These are phyloP conservation scores for Penicillium argentinense DNA, from an alignment of 495 filamentous ascomycete species.

Conservation along the genomic window DNA sequence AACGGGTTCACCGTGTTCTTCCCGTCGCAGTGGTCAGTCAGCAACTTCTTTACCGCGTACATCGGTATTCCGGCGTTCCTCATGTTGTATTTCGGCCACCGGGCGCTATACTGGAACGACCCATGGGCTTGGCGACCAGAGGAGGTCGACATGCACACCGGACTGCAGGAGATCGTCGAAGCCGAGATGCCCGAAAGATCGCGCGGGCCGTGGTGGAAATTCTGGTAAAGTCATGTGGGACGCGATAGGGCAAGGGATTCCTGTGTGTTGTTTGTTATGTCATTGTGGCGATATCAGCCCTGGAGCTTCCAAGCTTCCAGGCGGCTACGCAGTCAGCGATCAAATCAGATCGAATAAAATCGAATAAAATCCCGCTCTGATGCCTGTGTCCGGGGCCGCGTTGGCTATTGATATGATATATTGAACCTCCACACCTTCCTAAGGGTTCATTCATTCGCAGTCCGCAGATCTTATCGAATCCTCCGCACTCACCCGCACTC, in stretches of 20 bases:
- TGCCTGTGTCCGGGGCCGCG: not conserved
- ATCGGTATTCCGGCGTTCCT: conserved; percentile 61
- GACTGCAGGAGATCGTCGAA: conserved; percentile 51
- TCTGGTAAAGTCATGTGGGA: conserved; percentile 14
- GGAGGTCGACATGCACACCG: conserved; percentile 59
- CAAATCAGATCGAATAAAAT: too few species aligned
- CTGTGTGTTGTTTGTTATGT: not conserved
- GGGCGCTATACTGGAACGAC: conserved; percentile 44
- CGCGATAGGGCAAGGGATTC: not conserved
- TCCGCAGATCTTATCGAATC: conserved; percentile 12
- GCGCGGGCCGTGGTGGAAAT: conserved; percentile 33
- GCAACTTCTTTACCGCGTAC: conserved; percentile 61
- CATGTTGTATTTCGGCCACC: conserved; percentile 55
- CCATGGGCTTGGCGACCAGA: conserved; percentile 51
- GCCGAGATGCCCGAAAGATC: conserved; percentile 44
- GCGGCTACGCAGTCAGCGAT: too few species aligned
- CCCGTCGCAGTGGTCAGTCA: conserved; percentile 50
- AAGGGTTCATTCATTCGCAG: not conserved
- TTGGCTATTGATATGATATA: not conserved
- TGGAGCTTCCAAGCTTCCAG: not conserved
- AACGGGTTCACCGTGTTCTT: conserved; percentile 67
- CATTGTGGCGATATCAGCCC: not conserved
- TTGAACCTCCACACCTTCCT: not conserved
- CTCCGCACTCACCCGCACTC: conserved; percentile 18
- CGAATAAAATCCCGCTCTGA: too few species aligned